Evolutionary conservation across 352 stramenopile species (phyloP), one percentile per base, ranked within the genome.

Genomic region (Globisporangium heterothallicum): DNA sequence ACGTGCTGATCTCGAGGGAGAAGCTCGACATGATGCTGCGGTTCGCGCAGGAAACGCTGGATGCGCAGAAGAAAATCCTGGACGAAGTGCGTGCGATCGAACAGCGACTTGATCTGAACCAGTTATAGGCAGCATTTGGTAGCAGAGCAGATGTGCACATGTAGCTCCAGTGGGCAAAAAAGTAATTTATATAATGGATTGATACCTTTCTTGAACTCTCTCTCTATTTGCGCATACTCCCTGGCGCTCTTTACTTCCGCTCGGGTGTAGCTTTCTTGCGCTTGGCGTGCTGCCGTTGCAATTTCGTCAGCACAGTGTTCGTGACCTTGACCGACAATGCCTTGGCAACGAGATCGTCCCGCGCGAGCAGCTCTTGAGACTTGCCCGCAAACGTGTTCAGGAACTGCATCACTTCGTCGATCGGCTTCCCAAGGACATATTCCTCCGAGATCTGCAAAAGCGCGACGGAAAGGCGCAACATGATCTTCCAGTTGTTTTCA

Each of bases 401-500:
- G 48, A 92, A 91, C 53, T 85, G 69, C 78, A 92, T 94, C 27
- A 92, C 74, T 51, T 91, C 68, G 58, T 94, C 84, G 35, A 92
- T 93, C 2, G 72, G 64, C 42, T 85, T 80, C 21, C 66, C 59
- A 42, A 83, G 59, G 6, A 94, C 76, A 53, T 80, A 67, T 7
- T 70, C 52, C 22, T 88, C 68, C 8, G 81, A 79, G 10, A 91
- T 50, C 51, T 90, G 70, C 25, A 94, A 49, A 43, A 94, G 35
- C 21, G 80, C 76, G 3, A 94, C 48, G 1, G 84, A 67, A n/a
- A 81, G 59, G 35, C 84, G 81, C 25, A 89, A 63, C 59, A 92
- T 66, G 27, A 94, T 89, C 67, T 94, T 94, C 76, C 75, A 92
- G 59, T 73, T 92, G 51, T 85, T 88, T 35, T 94, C 84, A 51